These are phyloP conservation scores for Dendrobium huoshanense DNA, from an alignment of 106 monocot species.

Conservation along the genomic window DNA sequence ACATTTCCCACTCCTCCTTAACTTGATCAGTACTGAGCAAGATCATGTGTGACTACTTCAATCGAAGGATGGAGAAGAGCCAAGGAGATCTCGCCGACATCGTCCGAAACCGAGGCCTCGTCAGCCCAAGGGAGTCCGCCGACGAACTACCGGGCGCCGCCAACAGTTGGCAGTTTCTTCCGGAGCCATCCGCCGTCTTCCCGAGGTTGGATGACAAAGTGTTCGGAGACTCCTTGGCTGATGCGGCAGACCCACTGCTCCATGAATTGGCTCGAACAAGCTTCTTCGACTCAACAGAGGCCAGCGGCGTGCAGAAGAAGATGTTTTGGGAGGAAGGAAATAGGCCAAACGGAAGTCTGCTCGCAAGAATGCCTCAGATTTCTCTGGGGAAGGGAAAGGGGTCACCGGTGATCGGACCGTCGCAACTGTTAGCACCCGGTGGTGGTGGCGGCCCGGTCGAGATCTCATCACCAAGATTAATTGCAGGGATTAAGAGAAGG, in stretches of 20 bases:
- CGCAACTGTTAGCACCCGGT: conserved; percentile 19
- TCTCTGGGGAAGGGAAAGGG: conserved; percentile 11
- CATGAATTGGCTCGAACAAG: conserved; percentile 14
- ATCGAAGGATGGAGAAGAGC: conserved; percentile 11
- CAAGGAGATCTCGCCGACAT: conserved; percentile 43
- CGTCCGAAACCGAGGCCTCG: conserved; percentile 8
- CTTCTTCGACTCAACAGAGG: conserved; percentile 3
- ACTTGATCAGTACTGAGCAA: background rate
- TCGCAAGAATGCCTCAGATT: background rate
- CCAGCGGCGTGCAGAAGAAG: background rate
- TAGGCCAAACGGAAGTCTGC: background rate
- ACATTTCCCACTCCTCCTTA: background rate
- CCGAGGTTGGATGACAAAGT: conserved; percentile 4
- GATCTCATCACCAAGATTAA: background rate
- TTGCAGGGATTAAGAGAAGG: conserved; percentile 3
- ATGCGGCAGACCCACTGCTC: conserved; percentile 15
- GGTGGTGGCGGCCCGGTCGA: background rate
- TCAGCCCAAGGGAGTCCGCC: background rate
- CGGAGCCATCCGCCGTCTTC: background rate
- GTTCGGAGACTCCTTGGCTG: conserved; percentile 25
- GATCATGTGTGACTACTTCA: background rate
- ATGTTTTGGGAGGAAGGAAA: background rate
- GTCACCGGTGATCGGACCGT: conserved; percentile 34
- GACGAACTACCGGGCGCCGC: background rate
- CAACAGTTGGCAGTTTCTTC: conserved; percentile 14